These are phyloP conservation scores for Cladosporium sphaerospermum DNA, from an alignment of 2,329 filamentous ascomycete species.

Conservation along the genomic window DNA sequence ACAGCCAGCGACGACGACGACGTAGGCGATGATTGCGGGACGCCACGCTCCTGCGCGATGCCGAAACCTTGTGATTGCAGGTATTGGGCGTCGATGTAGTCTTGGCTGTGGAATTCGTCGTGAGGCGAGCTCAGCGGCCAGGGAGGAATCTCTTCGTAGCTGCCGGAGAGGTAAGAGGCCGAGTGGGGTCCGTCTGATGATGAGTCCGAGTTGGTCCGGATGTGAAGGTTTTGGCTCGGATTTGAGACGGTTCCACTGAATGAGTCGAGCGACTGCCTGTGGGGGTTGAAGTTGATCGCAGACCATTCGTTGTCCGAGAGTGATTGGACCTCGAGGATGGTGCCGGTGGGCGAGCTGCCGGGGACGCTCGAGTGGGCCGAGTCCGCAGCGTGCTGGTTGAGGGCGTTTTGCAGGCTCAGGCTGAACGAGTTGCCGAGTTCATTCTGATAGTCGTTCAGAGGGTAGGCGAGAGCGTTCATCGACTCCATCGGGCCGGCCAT, in stretches of 20 bases:
- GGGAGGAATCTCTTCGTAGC: slow-evolving; percentile 69
- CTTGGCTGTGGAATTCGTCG: slow-evolving; percentile 63
- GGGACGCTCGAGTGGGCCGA: slow-evolving; percentile 34
- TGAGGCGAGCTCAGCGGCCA: slow-evolving; percentile 77
- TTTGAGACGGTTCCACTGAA: slow-evolving; percentile 69
- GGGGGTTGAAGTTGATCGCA: slow-evolving; percentile 48
- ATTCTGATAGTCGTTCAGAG: slow-evolving; percentile 63
- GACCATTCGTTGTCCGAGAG: slow-evolving; percentile 88
- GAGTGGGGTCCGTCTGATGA: slow-evolving; percentile 57
- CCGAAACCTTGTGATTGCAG: slow-evolving; percentile 28
- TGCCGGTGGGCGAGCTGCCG: slow-evolving; percentile 66
- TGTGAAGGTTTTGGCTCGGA: slow-evolving; percentile 81
- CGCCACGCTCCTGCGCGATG: slow-evolving; percentile 22
- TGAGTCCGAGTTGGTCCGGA: slow-evolving; percentile 80
- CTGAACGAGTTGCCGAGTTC: slow-evolving; percentile 52
- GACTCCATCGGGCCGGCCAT: slow-evolving; percentile 39
- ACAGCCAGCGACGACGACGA: slow-evolving; percentile 23
- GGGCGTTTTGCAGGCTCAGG: slow-evolving; percentile 39
- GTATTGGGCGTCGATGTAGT: slow-evolving; percentile 57
- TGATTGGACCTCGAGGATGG: slow-evolving; percentile 80
- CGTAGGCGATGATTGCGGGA: slow-evolving; percentile 25
- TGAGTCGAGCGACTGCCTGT: slow-evolving; percentile 59
- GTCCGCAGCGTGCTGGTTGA: slow-evolving; percentile 39
- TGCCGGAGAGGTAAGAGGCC: slow-evolving; percentile 57
- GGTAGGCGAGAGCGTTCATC: slow-evolving; percentile 38